Evolutionary conservation across 805 yeast species (phyloP), one percentile per base, ranked within the genome.

Genomic region (Yamadazyma paraphyllophila): DNA sequence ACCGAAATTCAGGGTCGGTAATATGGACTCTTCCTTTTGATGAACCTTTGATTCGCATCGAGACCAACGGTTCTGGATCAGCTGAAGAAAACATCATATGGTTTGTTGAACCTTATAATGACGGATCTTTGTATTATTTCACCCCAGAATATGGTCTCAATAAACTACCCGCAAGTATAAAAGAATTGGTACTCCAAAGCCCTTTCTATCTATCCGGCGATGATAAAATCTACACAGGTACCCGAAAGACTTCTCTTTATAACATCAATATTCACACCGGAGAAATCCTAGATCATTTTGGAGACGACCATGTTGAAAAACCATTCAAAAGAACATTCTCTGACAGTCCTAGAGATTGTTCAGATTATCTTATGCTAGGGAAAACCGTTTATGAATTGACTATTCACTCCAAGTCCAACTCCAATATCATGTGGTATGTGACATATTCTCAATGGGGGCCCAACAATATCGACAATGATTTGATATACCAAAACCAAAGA

Each of bases 361-460:
- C 32, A 10, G 71, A 72, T 29, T 63, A 73, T 4, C 68, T 85
- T 4, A 69, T 82, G 56, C 63, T 87, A 4, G 95, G 96, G 0
- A 83, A 80, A 60, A 82, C 91, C 0, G 81, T 82, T 0, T 87
- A 83, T 58, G 86, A 84, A 52, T 68, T 87, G 35, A 71, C 81
- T 0, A 92, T 94, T n/a, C 85, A 89, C 59, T 83, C 94, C 2
- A 80, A 77, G 54, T 76, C 80, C 48, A 80, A 81, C 49, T 67
- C 83, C 0, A 61, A 60, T 45, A 54, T 66, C 2, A 78, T 83
- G 1, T 91, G 97, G 94, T 87, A 89, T 57, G 87, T 94, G 13
- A 82, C 91, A 0, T 90, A 85, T 59, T 76, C 95, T 1, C 76
- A 84, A 31, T 94, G 97, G 97, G 95, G 94, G 8, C 96, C 96